Evolutionary conservation across 208 protist genomes (phyloP), one percentile per base, ranked within the genome.

Genomic region (Acanthamoeba sp.): DNA sequence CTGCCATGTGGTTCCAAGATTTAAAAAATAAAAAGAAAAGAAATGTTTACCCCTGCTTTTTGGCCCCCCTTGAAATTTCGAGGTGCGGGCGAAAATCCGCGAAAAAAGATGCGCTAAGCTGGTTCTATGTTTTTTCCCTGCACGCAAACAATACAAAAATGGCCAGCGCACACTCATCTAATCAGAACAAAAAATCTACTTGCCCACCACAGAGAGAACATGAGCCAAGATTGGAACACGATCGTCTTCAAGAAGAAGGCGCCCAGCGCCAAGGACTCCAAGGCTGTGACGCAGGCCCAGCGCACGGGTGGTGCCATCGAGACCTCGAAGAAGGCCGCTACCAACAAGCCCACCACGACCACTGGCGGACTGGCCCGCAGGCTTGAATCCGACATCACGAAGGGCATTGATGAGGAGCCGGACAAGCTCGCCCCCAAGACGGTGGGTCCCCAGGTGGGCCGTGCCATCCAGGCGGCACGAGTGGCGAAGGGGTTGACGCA

Each of bases 351-450:
- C 10, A 84, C 76, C 14, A 84, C 76, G 16, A 84, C 76, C 40
- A 18, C 12, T 0, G 45, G 48, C 22, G 16, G 6, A 22, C n/a
- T 22, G 1, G 84, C 57, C 5, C 14, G 57, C 5, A 22, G 52
- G 16, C 84, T 59, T 16, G 57, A 90, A 48, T 40, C 57, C 29
- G 84, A 90, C 34, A 69, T 69, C 52, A 66, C 18, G 18, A 90
- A 59, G n/a, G 55, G 52, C 9, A 48, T 90, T 38, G 84, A 90
- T 90, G 84, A 90, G 29, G 84, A 90, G 20, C 52, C 52, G 9
- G 84, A 90, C 29, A 90, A 90, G 84, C 84, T 90, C 48, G n/a
- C 84, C 29, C 84, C 57, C 50, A 90, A 90, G 84, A 90, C 48
- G 10, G 84, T 90, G 55, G 48, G 52, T 66, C 32, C 52, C 9